Conservation (phyloP, 208 protist species). For the Acanthamoeba castellanii region DNA sequence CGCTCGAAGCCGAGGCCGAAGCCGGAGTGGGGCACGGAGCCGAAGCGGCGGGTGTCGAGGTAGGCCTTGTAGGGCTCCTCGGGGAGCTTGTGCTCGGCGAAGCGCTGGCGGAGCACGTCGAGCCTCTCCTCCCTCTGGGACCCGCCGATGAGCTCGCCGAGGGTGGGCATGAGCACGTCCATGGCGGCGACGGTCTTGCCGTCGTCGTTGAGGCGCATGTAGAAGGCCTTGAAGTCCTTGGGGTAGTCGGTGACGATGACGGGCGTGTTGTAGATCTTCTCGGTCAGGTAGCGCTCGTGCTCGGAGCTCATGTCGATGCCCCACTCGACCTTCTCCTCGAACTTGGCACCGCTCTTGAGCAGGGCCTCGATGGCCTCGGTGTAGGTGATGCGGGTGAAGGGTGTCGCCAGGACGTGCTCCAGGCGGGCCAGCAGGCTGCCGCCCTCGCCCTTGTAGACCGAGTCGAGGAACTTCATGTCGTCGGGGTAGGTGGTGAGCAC, state of each 20-base stretch:
- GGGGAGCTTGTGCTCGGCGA: neutral
- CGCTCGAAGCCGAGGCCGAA: constrained; percentile 90
- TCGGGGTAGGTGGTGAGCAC: constrained; percentile 72
- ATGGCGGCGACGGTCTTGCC: constrained; percentile 86
- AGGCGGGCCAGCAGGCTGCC: constrained; percentile 76
- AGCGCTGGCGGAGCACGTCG: constrained; percentile 41
- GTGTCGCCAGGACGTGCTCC: constrained; percentile 68
- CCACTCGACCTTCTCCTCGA: constrained; percentile 82
- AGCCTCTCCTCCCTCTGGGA: constrained; percentile 84
- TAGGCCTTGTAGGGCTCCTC: constrained; percentile 81
- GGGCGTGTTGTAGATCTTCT: constrained; percentile 75
- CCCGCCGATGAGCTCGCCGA: constrained; percentile 92
- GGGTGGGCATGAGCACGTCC: constrained; percentile 88
- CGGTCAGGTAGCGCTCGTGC: constrained; percentile 88
- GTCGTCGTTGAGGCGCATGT: constrained; percentile 89
- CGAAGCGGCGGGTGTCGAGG: constrained; percentile 88
- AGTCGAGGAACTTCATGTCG: constrained; percentile 80
- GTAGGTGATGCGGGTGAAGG: constrained; percentile 87
- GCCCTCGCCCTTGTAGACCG: constrained; percentile 48
- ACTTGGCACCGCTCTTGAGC: constrained; percentile 73
- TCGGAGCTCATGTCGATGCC: constrained; percentile 88
- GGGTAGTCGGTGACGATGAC: constrained; percentile 90
- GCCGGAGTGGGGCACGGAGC: constrained; percentile 88
- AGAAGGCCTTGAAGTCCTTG: constrained; percentile 89
- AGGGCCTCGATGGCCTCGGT: constrained; percentile 89